phyloP scores from a whole-genome alignment of 2,329 filamentous ascomycete genomes.

The Xylaria sp. region DNA sequence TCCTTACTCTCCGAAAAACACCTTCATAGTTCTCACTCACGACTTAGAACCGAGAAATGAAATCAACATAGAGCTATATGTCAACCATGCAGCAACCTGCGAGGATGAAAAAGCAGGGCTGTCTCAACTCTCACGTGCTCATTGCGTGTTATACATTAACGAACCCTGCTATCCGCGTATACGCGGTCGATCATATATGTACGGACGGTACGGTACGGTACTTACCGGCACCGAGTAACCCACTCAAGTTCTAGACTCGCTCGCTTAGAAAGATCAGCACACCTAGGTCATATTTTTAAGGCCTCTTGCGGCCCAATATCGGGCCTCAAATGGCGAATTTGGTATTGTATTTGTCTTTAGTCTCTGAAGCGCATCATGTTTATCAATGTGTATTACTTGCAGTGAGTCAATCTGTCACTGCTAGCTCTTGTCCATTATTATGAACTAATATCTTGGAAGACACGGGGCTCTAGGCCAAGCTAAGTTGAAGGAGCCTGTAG shows the following conservation, averaged over 20 bases:
- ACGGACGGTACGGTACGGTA: neutral
- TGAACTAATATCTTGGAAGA: too few relatives aligned
- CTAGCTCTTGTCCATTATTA: neutral
- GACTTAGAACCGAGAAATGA: neutral
- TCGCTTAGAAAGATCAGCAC: neutral
- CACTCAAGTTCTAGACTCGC: constrained; percentile 19
- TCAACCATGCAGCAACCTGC: neutral
- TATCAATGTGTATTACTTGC: neutral
- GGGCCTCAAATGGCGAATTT: too few relatives aligned
- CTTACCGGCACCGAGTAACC: constrained; percentile 1
- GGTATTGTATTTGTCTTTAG: neutral
- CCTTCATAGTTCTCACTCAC: neutral
- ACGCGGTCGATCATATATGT: constrained; percentile 5
- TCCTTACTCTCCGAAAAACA: neutral
- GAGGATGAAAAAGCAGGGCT: neutral
- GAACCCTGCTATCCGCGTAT: neutral
- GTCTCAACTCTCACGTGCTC: constrained; percentile 17
- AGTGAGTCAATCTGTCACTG: neutral
- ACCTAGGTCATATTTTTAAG: neutral
- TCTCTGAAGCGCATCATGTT: neutral
- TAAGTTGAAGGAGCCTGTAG: too few relatives aligned
- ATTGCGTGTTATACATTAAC: neutral
- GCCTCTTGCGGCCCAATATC: neutral
- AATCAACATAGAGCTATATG: neutral
- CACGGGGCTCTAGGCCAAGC: too few relatives aligned